Base-by-base conservation (phyloP, 495 filamentous ascomycete genomes). In the Cudoniella acicularis region DNA sequence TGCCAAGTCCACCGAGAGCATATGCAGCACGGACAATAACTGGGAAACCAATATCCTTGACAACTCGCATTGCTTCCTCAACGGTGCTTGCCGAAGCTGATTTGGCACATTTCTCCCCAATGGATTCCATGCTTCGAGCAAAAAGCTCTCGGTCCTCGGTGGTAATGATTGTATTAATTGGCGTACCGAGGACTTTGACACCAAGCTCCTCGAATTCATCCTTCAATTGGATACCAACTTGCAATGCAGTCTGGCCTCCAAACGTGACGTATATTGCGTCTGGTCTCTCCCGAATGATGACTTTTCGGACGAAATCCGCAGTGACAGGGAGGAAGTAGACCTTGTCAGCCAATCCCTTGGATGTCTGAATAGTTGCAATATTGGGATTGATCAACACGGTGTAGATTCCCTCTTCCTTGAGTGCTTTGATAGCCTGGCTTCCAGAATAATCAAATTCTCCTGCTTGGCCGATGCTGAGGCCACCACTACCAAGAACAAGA, bases 371-470 rank as follows among this genome's bases (percentile, higher is more conserved):
- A 24, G 93, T 98, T 40, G 93, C 93, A 65, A 98, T 98, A 72
- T 98, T 98, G 48, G 93, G 94, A 74, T 98, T 98, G 77, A 98
- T 92, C 55, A 98, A 84, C 59, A 98, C 86, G 1, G 94, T 96
- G 64, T 90, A 86, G 60, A 98, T 92, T 59, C 89, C 88, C 64
- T 95, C 93, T 73, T 97, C 93, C 74, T 96, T 98, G 56, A 98
- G 76, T 17, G 93, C 93, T 78, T 98, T 98, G 67, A 98, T 89
- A 24, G 93, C 93, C 72, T 95, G 83, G 70, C 84, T 89, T 71
- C 92, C 93, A n/a, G 93, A 96, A 74, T 98, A 96, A 73, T 96
- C 92, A 65, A 98, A 98, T 74, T 98, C 93, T 69, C 93, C 93
- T 63, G 93, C 92, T 73, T 98, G 93, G 13, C 93, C 93, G 73